Percentiles rank a stretch among this genome's conserved stretches.
These are phyloP conservation scores for Exophiala mesophila DNA, from an alignment of 2,329 filamentous ascomycete species.

Conservation along the genomic window DNA sequence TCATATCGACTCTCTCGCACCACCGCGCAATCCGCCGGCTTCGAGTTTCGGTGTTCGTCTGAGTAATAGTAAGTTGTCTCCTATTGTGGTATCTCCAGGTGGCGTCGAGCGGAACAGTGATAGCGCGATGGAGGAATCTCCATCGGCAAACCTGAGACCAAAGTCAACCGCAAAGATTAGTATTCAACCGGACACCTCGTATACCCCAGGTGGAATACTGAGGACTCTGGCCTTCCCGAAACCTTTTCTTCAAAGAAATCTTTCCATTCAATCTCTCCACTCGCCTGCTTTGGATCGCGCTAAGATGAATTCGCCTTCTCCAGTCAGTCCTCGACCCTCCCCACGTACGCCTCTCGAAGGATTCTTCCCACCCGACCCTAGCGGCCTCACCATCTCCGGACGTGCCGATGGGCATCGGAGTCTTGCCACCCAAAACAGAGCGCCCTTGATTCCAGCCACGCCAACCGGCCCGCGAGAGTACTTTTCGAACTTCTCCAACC, in stretches of 20 bases:
- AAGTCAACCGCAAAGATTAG: slow-evolving; percentile 32
- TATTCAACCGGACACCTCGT: slow-evolving; percentile 31
- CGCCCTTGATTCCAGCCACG: slow-evolving; percentile 65
- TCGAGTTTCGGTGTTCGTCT: slow-evolving; percentile 16
- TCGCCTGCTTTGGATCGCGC: slow-evolving; percentile 43
- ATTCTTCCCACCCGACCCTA: slow-evolving; percentile 72
- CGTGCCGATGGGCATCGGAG: slow-evolving; percentile 40
- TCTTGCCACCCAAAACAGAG: slow-evolving; percentile 36
- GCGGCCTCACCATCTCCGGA: slow-evolving; percentile 74
- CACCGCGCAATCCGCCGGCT: slow-evolving; percentile 24
- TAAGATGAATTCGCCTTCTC: slow-evolving; percentile 49
- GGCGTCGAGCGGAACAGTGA: slow-evolving; percentile 32
- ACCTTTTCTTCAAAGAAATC: slow-evolving; percentile 37
- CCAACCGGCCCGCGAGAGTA: slow-evolving; percentile 65
- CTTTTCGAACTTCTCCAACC: slow-evolving; percentile 54
- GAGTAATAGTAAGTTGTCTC: slow-evolving; percentile 36
- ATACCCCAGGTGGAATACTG: slow-evolving; percentile 36
- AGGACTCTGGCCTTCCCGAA: slow-evolving; percentile 38
- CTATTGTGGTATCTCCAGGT: slow-evolving; percentile 28
- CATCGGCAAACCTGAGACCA: slow-evolving; percentile 29
- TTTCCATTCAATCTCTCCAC: slow-evolving; percentile 23
- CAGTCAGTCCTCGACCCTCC: slow-evolving; percentile 59
- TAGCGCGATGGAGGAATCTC: slow-evolving; percentile 31
- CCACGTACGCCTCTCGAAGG: slow-evolving; percentile 76
- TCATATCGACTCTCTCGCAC: slow-evolving; percentile 15